Evolutionary conservation across 352 stramenopile genomes (phyloP), one percentile per base, ranked within the genome.

Genomic region (Elongisporangium anandrum): DNA sequence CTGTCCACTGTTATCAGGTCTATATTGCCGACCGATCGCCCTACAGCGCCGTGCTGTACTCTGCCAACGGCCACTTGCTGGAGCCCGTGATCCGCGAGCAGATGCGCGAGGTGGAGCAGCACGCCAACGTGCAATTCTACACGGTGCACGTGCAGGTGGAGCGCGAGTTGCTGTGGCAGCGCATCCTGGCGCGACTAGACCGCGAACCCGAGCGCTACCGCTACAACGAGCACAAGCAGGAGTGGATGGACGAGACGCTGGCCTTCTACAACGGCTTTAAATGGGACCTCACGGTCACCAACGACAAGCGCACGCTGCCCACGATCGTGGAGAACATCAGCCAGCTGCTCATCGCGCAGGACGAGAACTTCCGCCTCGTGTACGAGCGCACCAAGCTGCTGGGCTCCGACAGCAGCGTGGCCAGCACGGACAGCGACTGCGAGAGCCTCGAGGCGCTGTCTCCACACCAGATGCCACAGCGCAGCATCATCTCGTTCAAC

Each of bases 1-100:
- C 10, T 50, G 55, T 22, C 64, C 57, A 23, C 66, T 71, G 13
- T 45, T 45, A 45, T 45, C 34, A 45, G 24, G 82, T 95, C 17
- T 92, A 90, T 68, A 87, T 96, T 56, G 85, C 87, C 2, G 88
- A 96, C 66, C 75, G 88, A 10, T 94, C 83, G 54, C 88, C 88
- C 10, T 94, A 92, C 57, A 91, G 77, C 61, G 86, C 88, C 15
- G 82, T 95, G 57, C 85, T 92, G 51, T 96, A 96, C 66, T 77
- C 80, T 8, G 61, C 60, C 19, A 72, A 92, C 48, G 88, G 88
- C 23, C 65, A 79, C 6, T 57, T 96, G 22, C 60, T 96, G 20
- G 81, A 95, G 38, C 85, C 87, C 2, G 72, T 96, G 2, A 95
- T 96, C 52, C 76, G 77, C 39, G 81, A 74, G 52, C 86, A 95